phyloP scores from a whole-genome alignment of 768 basidiomycete genomes.

The Termitomyces sp. region DNA sequence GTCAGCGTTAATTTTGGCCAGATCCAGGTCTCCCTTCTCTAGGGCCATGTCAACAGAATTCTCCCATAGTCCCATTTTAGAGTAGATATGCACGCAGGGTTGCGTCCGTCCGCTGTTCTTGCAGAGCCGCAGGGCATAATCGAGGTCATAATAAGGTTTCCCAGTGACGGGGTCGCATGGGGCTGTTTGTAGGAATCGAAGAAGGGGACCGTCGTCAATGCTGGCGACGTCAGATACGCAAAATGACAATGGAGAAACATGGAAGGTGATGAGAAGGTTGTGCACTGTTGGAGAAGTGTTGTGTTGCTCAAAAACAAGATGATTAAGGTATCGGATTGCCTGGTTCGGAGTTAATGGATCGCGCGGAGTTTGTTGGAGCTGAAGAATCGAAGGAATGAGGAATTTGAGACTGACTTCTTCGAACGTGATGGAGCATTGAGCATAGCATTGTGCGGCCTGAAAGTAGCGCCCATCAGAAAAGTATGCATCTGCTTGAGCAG shows the following conservation, averaged over 20 bases:
- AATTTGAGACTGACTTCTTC: slow-evolving; percentile 92
- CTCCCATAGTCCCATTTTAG: slow-evolving; percentile 96
- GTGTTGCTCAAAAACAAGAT: slow-evolving; percentile 76
- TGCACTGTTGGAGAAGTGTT: slow-evolving; percentile 85
- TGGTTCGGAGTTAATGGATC: slow-evolving; percentile 78
- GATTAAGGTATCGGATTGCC: slow-evolving; percentile 83
- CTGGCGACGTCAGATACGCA: slow-evolving; percentile 22
- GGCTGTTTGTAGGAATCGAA: slow-evolving; percentile 78
- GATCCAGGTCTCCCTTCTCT: slow-evolving; percentile 89
- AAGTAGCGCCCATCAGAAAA: slow-evolving; percentile 82
- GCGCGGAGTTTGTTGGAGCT: slow-evolving; percentile 66
- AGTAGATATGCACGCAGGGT: slow-evolving; percentile 94
- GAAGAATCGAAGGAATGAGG: too few relatives aligned
- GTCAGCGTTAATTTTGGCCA: slow-evolving; percentile 94
- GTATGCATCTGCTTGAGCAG: slow-evolving; percentile 75
- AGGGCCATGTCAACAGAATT: slow-evolving; percentile 94
- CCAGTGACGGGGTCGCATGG: slow-evolving; percentile 79
- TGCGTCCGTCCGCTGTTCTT: slow-evolving; percentile 76
- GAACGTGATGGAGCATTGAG: slow-evolving; percentile 82
- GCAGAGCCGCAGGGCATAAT: slow-evolving; percentile 93
- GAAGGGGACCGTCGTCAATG: slow-evolving; percentile 68
- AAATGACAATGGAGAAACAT: slow-evolving; percentile 51
- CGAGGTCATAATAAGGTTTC: slow-evolving; percentile 92
- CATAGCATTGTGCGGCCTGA: slow-evolving; percentile 88
- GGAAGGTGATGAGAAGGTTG: slow-evolving; percentile 89